Conservation (phyloP, 1,284 basidiomycete species). For the Puccinia horiana region DNA sequence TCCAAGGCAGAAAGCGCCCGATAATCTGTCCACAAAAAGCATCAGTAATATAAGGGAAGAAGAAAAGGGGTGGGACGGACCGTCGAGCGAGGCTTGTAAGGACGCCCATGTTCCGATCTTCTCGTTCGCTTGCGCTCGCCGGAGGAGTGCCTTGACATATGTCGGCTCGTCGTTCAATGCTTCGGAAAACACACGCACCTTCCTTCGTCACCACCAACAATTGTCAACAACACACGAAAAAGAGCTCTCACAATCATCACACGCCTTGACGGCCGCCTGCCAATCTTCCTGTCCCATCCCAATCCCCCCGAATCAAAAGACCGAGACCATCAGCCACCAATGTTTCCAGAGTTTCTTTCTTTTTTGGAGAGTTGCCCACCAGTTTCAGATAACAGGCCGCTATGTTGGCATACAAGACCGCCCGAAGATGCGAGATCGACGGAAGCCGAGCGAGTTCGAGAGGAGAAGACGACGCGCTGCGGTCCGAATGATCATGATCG, state of each 20-base stretch:
- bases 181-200: slow-evolving; percentile 59
- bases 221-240: neutral
- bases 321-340: too few species aligned
- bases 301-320: neutral
- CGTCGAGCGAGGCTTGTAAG: slow-evolving; percentile 77
- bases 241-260: slow-evolving; percentile 67
- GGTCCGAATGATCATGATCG: too few species aligned
- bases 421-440: slow-evolving; percentile 60
- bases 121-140: slow-evolving; percentile 82
- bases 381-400: slow-evolving; percentile 76
- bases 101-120: slow-evolving; percentile 77
- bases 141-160: slow-evolving; percentile 83
- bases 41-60: too few species aligned
- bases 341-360: too few species aligned
- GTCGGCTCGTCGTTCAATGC: slow-evolving; percentile 79
- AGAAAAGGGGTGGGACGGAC: slow-evolving; percentile 61
- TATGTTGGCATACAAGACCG: slow-evolving; percentile 74
- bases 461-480: too few species aligned
- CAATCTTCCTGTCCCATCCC: slow-evolving; percentile 50
- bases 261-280: slow-evolving; percentile 73
- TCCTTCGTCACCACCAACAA: too few species aligned
- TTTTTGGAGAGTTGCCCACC: too few species aligned
- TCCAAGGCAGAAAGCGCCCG: too few species aligned
- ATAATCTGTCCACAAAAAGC: too few species aligned
- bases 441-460: neutral